Percentiles rank a stretch among this genome's conserved stretches.
Conservation (phyloP, 257 asterid species). For the Nicotiana noctiflora region DNA sequence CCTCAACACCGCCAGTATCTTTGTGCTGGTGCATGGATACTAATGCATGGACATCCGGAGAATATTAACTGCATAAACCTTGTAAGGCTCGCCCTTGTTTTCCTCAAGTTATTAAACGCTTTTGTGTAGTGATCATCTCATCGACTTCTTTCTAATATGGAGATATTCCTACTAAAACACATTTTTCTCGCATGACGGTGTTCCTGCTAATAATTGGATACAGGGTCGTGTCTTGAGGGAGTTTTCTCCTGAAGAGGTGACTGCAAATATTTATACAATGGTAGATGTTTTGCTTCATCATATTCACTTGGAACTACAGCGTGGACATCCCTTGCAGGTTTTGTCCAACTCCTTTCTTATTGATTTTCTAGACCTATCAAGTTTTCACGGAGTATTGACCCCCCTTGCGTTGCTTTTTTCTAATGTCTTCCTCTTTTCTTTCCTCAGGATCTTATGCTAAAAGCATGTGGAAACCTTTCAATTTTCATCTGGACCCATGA, state of each 20-base stretch:
- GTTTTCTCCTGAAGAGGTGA: conserved; percentile 98
- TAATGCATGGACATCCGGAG: conserved; percentile 91
- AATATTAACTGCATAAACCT: conserved; percentile 81
- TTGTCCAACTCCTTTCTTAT: conserved; percentile 14
- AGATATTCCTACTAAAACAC: neutral
- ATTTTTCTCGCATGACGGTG: conserved; percentile 6
- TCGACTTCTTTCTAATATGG: conserved; percentile 4
- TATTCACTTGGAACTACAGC: conserved; percentile 74
- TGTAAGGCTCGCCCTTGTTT: conserved; percentile 36
- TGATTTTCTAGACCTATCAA: conserved; percentile 11
- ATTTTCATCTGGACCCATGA: conserved; percentile 93
- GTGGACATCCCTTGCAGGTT: conserved; percentile 93
- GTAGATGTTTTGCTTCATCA: conserved; percentile 92
- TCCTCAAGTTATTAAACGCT: neutral
- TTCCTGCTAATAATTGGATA: conserved; percentile 19
- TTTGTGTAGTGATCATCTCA: neutral
- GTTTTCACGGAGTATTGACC: neutral
- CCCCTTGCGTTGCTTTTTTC: neutral
- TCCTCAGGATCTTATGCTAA: conserved; percentile 79
- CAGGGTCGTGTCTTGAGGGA: conserved; percentile 92
- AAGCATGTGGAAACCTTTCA: conserved; percentile 75
- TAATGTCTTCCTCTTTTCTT: conserved; percentile 12
- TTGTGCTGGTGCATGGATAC: conserved; percentile 96
- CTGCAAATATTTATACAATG: conserved; percentile 85
- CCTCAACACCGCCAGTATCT: conserved; percentile 82